Percentiles rank a stretch among this genome's conserved stretches.
These are phyloP conservation scores for Solanum rostratum DNA, from an alignment of 257 asterid species.

Conservation along the genomic window DNA sequence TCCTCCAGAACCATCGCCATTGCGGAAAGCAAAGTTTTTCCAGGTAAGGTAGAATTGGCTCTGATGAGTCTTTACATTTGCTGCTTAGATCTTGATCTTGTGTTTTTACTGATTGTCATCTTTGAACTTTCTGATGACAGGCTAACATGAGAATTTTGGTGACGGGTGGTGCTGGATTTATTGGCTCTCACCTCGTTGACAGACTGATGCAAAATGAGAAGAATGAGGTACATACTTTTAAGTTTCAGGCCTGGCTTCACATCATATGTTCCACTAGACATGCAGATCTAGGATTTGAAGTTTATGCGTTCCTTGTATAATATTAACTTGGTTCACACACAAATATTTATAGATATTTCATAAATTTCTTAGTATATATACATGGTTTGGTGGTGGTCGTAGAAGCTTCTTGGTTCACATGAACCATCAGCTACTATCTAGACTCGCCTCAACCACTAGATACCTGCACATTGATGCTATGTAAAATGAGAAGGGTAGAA, in stretches of 20 bases:
- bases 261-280: background rate
- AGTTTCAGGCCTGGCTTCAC: background rate
- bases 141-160: constrained; percentile 94
- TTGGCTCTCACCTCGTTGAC: constrained; percentile 97
- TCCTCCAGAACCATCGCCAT: constrained; percentile 97
- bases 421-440: background rate
- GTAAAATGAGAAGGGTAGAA: background rate
- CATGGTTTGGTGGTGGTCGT: background rate
- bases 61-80: background rate
- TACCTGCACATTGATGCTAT: background rate
- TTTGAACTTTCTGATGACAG: constrained; percentile 20
- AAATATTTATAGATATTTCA: background rate
- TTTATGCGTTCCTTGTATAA: background rate
- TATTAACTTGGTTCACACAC: background rate
- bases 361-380: background rate
- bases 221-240: constrained; percentile 51
- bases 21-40: constrained; percentile 82
- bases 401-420: background rate
- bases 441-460: background rate
- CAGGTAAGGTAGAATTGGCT: constrained; percentile 30
- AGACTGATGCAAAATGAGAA: constrained; percentile 90
- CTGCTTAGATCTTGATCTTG: background rate
- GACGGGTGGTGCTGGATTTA: constrained; percentile 99
- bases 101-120: background rate
- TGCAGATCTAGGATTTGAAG: background rate